phyloP scores from a whole-genome alignment of 352 stramenopile genomes.

The Phytophthora kernoviae region DNA sequence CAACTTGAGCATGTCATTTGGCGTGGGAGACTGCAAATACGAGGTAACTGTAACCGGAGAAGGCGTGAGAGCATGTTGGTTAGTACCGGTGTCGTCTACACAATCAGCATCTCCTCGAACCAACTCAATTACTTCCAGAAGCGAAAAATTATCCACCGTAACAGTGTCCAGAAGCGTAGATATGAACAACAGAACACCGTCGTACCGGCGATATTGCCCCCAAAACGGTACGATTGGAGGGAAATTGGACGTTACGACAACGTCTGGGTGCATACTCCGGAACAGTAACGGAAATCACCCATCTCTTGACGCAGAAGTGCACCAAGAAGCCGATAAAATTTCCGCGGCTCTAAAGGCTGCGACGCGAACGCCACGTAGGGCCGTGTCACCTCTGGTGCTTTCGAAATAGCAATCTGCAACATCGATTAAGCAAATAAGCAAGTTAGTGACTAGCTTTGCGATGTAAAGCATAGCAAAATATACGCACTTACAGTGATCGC shows the following conservation, averaged over 20 bases:
- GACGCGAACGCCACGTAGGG: conserved; percentile 74
- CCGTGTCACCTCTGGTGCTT: conserved; percentile 44
- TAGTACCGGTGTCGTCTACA: conserved; percentile 52
- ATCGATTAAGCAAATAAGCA: conserved; percentile 2
- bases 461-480: not conserved
- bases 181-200: conserved; percentile 80
- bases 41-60: conserved; percentile 34
- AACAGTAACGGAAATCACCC: conserved; percentile 73
- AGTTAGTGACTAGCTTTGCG: conserved; percentile 1
- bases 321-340: conserved; percentile 79
- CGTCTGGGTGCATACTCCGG: conserved; percentile 76
- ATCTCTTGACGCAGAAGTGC: conserved; percentile 72
- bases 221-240: conserved; percentile 88
- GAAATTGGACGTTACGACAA: conserved; percentile 84
- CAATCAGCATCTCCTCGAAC: conserved; percentile 72
- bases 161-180: conserved; percentile 83
- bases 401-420: conserved; percentile 61
- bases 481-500: conserved; percentile 52
- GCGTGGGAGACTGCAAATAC: conserved; percentile 41
- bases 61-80: conserved; percentile 26
- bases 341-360: conserved; percentile 63
- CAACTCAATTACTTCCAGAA: conserved; percentile 77
- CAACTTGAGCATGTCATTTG: conserved; percentile 13
- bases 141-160: conserved; percentile 72
- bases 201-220: conserved; percentile 84